A percentile compares a stretch with the other conserved stretches of the same genome.
Evolutionary conservation across 179 eudicot species (phyloP).

Genomic region (Corrigiola litoralis): DNA sequence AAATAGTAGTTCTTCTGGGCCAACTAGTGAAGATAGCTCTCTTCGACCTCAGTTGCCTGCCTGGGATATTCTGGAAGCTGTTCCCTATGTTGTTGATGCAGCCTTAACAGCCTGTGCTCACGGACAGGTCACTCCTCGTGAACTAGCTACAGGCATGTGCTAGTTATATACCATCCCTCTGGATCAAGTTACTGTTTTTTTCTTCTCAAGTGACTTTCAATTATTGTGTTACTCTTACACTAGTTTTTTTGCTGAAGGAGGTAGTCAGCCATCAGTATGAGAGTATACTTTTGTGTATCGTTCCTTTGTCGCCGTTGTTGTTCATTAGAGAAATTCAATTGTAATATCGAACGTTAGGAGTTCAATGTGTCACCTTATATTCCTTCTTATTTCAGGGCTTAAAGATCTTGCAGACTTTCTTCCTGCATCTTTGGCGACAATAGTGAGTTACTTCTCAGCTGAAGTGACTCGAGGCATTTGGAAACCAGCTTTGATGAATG

Average conservation of each 20-base stretch:
- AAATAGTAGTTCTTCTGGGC: conserved; percentile 79
- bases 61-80: conserved; percentile 98
- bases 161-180: no score
- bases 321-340: no score
- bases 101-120: conserved; percentile 97
- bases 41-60: conserved; percentile 78
- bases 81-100: conserved; percentile 97
- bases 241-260: no score
- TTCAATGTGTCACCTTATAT: no score
- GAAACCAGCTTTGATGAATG: conserved; percentile 96
- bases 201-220: no score
- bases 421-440: conserved; percentile 92
- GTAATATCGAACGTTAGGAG: no score
- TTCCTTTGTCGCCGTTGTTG: no score
- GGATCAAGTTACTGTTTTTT: neutral
- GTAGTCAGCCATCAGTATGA: no score
- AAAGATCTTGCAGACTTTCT: conserved; percentile 97
- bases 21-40: conserved; percentile 58
- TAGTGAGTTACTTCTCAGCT: conserved; percentile 95
- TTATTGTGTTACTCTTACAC: no score
- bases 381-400: conserved; percentile 50
- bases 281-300: no score
- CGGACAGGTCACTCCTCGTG: conserved; percentile 91
- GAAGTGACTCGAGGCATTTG: conserved; percentile 98
- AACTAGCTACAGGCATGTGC: conserved; percentile 81